Percentiles rank a stretch among this genome's conserved stretches.
These are phyloP conservation scores for Gliomastix tumulicola DNA, from an alignment of 2,329 filamentous ascomycete genomes.

Conservation along the genomic window DNA sequence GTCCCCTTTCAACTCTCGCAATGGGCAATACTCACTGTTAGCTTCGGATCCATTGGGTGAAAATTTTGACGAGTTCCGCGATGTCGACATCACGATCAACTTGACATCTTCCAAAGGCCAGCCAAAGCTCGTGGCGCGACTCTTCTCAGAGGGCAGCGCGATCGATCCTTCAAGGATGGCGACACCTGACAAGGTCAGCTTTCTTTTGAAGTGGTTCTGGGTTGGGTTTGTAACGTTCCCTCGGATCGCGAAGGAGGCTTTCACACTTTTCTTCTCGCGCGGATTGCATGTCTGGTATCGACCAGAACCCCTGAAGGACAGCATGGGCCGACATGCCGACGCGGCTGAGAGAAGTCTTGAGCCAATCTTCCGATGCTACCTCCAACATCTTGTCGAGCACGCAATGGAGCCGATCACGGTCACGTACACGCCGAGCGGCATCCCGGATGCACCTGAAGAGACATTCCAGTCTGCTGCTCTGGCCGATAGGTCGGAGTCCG, in stretches of 20 bases:
- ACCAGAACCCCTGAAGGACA: conserved; percentile 53
- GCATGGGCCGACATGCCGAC: conserved; percentile 46
- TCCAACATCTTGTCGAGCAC: conserved; percentile 40
- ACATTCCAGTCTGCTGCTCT: conserved; percentile 25
- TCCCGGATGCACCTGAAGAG: conserved; percentile 26
- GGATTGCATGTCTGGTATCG: conserved; percentile 58
- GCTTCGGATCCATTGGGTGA: conserved; percentile 37
- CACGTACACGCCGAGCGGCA: conserved; percentile 46
- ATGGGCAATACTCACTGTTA: conserved; percentile 44
- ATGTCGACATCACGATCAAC: conserved; percentile 53
- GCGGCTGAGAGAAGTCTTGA: conserved; percentile 40
- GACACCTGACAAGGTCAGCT: conserved; percentile 30
- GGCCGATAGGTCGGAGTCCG: conserved; percentile 5
- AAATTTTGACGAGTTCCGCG: conserved; percentile 24
- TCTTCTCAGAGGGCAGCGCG: conserved; percentile 45
- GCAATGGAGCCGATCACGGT: conserved; percentile 37
- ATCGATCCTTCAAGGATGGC: conserved; percentile 42
- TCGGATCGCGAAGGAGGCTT: conserved; percentile 56
- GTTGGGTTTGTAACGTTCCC: conserved; percentile 60
- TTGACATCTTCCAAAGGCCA: conserved; percentile 53
- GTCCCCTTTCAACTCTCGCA: conserved; percentile 64
- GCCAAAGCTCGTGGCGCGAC: conserved; percentile 53
- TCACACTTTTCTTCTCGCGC: conserved; percentile 45
- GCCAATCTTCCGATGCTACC: conserved; percentile 36
- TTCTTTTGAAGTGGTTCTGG: conserved; percentile 58